Base-by-base conservation (phyloP, 2,329 filamentous ascomycete species). In the Acarospora socialis region DNA sequence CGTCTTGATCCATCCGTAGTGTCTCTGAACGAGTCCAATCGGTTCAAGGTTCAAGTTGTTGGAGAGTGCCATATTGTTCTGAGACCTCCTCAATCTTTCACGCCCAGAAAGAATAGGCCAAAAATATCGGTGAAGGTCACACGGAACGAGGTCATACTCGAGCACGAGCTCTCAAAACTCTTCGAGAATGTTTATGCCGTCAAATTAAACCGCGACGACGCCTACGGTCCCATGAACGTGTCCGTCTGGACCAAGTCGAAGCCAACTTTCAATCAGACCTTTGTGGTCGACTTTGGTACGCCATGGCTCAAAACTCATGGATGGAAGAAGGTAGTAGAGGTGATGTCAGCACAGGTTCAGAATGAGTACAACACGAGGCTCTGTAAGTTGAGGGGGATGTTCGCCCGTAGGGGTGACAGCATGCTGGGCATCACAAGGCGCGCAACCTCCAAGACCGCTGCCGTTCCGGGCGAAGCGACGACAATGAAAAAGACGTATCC, bases 161-260 rank as follows among this genome's bases (percentile, higher is more conserved):
- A 60, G 16, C 58, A 62, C 35, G 54, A 63, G 35, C 48, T 64
- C n/a, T 61, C 61, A 21, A 58, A 56, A 26, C 54, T 69, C 6
- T 64, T 69, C 35, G 61, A 66, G 20, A 65, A 65, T 6, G 61
- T 68, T 5, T 70, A 70, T 40, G 57, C 62, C 9, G 49, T 71
- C 21, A 58, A 59, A 17, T 47, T 70, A 10, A 58, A 65, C 30
- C 54, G 58, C 25, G 58, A 61, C 35, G 60, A 69, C 43, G 57
- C 63, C 7, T 55, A 61, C 33, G 62, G 65, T 3, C 39, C 50
- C 14, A 52, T 70, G 39, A 61, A 66, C 36, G 54, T 70, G 21
- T 62, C 56, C 19, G 56, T 70, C 28, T 51, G 47, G 21, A 52
- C 54, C 28, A 48, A 44, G 32, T 49, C 56, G 10, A 57, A 48